Conservation (phyloP, 495 filamentous ascomycete species). For the Zalerion maritima region DNA sequence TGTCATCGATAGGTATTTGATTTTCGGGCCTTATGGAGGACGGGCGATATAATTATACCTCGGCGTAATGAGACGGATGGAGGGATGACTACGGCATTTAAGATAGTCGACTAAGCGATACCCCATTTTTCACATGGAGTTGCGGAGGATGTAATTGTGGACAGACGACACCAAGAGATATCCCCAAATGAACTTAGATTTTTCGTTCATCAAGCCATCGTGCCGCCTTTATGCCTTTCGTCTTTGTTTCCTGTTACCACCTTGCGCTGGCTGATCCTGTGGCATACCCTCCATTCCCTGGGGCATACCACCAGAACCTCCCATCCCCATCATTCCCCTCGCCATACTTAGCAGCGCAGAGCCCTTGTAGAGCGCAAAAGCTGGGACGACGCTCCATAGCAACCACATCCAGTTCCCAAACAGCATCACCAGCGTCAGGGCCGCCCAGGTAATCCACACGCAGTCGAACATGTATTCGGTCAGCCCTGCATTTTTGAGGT, state of each 20-base stretch:
- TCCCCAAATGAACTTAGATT: too few species aligned
- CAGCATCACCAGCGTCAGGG: conserved; percentile 45
- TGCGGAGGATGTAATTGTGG: too few species aligned
- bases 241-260: conserved; percentile 37
- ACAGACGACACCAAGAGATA: too few species aligned
- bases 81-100: too few species aligned
- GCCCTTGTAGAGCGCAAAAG: conserved; percentile 55
- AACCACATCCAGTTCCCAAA: conserved; percentile 70
- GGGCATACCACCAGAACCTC: conserved; percentile 18
- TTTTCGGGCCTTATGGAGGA: too few species aligned
- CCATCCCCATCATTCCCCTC: conserved; percentile 46
- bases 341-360: conserved; percentile 51
- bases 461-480: conserved; percentile 98
- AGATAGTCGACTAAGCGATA: too few species aligned
- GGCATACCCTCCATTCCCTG: conserved; percentile 12
- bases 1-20: too few species aligned
- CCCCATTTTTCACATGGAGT: too few species aligned
- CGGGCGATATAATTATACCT: too few species aligned
- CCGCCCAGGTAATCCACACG: conserved; percentile 78
- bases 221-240: conserved; percentile 25
- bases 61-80: too few species aligned
- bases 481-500: conserved; percentile 73
- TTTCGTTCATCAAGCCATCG: too few species aligned
- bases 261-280: conserved; percentile 15
- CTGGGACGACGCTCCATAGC: conserved; percentile 52